A percentile compares a stretch with the other conserved stretches of the same genome.
Evolutionary conservation across 257 asterid genomes (phyloP).

Genomic region (Coffea canephora): DNA sequence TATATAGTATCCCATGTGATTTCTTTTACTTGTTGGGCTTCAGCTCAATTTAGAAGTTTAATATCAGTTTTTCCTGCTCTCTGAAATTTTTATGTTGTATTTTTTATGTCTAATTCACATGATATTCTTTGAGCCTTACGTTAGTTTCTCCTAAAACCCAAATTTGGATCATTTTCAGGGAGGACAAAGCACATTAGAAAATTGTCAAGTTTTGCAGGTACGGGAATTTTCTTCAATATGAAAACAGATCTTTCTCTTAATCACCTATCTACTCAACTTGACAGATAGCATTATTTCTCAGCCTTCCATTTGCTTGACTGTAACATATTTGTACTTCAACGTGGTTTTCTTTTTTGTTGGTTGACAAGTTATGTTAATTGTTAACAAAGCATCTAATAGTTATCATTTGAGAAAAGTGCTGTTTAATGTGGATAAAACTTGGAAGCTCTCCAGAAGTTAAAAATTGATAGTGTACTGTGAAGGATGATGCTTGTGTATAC

Average conservation of each 20-base stretch:
- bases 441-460: not conserved
- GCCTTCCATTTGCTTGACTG: not conserved
- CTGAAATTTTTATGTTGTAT: not conserved
- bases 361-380: not conserved
- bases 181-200: slow-evolving; percentile 88
- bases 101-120: not conserved
- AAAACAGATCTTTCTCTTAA: not conserved
- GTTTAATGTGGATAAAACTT: not conserved
- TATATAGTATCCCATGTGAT: not conserved
- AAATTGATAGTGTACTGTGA: too few relatives aligned
- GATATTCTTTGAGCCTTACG: not conserved
- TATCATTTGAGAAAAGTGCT: not conserved
- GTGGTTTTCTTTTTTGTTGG: not conserved
- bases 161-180: slow-evolving; percentile 54
- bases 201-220: slow-evolving; percentile 97
- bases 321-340: not conserved
- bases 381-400: not conserved
- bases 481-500: not conserved
- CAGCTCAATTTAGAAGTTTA: not conserved
- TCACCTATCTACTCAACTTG: not conserved
- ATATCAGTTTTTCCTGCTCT: not conserved
- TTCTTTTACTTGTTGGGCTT: not conserved
- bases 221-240: not conserved
- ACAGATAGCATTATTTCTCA: not conserved
- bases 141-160: not conserved